These are phyloP conservation scores for Linaria vulgaris DNA, from an alignment of 257 asterid species.

Conservation along the genomic window DNA sequence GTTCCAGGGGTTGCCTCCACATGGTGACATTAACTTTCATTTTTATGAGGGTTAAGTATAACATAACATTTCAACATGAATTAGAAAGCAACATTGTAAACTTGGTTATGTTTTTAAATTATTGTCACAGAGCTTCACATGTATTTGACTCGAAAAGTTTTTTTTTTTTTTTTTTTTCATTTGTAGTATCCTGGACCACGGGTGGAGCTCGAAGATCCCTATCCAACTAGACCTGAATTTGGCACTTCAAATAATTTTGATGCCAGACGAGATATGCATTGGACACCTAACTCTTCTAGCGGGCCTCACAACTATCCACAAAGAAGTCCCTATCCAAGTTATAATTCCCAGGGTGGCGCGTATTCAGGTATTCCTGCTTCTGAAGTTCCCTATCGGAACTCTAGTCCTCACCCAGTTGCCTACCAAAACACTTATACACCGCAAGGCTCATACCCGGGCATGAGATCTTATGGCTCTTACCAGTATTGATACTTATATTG, in stretches of 20 bases:
- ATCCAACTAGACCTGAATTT: slow-evolving; percentile 38
- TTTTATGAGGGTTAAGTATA: no score
- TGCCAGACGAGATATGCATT: slow-evolving; percentile 39
- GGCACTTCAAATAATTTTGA: slow-evolving; percentile 39
- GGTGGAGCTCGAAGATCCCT: slow-evolving; percentile 42
- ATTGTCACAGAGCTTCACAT: neutral
- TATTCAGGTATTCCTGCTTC: slow-evolving; percentile 38
- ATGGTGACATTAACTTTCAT: no score
- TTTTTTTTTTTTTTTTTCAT: slow-evolving; percentile 8
- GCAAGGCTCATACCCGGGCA: slow-evolving; percentile 41
- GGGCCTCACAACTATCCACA: slow-evolving; percentile 37
- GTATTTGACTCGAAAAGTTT: neutral
- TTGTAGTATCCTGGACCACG: slow-evolving; percentile 49
- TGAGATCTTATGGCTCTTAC: slow-evolving; percentile 52
- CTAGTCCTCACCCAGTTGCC: slow-evolving; percentile 36
- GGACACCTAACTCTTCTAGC: slow-evolving; percentile 36
- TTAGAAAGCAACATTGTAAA: no score
- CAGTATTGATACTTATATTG: slow-evolving; percentile 37
- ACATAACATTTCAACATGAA: neutral
- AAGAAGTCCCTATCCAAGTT: slow-evolving; percentile 35
- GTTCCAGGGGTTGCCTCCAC: no score
- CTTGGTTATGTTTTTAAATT: neutral
- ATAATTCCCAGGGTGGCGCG: slow-evolving; percentile 25
- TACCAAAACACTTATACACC: slow-evolving; percentile 36
- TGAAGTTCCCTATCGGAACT: slow-evolving; percentile 41